These are phyloP conservation scores for Gonium pectorale DNA, from an alignment of 139 green algal genomes.

Conservation along the genomic window DNA sequence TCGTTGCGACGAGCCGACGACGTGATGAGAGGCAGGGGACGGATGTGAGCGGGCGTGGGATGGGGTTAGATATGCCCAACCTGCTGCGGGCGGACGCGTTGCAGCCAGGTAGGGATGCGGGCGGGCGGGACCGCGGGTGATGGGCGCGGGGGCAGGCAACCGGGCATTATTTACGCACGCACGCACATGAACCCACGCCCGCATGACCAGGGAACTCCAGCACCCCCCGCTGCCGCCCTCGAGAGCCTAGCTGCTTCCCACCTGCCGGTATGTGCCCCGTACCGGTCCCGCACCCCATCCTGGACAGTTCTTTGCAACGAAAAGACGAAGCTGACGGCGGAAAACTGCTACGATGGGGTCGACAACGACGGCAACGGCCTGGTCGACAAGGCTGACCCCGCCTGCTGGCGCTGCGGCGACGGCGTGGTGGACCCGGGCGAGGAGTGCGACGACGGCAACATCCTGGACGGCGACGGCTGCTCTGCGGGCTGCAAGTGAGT, in stretches of 20 bases:
- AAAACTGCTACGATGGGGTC: conserved; percentile 38
- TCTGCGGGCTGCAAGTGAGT: not conserved
- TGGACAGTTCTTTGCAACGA: not conserved
- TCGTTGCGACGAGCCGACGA: too few relatives aligned
- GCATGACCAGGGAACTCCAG: not conserved
- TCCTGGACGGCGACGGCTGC: conserved; percentile 20
- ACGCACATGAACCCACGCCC: not conserved
- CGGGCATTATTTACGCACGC: not conserved
- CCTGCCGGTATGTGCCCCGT: not conserved
- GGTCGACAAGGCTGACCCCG: conserved; percentile 38
- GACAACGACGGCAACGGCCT: conserved; percentile 43
- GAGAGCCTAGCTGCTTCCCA: not conserved
- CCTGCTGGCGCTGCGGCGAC: conserved; percentile 45
- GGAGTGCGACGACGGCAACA: conserved; percentile 36
- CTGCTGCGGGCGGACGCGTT: not conserved
- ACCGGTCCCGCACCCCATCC: not conserved
- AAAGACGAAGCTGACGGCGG: conserved; percentile 9
- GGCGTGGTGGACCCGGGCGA: conserved; percentile 32
- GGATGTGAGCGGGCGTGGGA: too few relatives aligned
- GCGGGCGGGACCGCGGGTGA: not conserved
- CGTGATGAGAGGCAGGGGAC: too few relatives aligned
- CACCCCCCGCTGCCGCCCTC: not conserved
- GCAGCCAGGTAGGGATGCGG: not conserved
- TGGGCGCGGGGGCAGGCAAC: too few relatives aligned
- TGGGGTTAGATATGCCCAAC: too few relatives aligned